Evolutionary conservation across 1,284 basidiomycete species (phyloP).

Genomic region (Cutaneotrichosporon sp.): DNA sequence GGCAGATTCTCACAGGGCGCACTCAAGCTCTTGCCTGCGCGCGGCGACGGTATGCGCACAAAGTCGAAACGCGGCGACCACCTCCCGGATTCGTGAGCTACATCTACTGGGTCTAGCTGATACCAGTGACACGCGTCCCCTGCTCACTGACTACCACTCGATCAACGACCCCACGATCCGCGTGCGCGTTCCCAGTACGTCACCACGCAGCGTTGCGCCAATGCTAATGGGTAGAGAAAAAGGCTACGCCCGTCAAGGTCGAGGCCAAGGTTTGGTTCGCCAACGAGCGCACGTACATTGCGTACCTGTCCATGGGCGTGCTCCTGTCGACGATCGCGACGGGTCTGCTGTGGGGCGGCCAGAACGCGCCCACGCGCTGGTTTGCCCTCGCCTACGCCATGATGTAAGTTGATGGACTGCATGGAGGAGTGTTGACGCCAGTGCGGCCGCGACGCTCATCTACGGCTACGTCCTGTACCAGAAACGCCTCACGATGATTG

Average conservation of each 20-base stretch:
- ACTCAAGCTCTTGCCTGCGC: slow-evolving; percentile 35
- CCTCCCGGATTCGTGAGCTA: slow-evolving; percentile 43
- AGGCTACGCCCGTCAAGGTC: slow-evolving; percentile 81
- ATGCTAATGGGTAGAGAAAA: slow-evolving; percentile 57
- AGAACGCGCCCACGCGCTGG: slow-evolving; percentile 63
- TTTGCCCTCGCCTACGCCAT: slow-evolving; percentile 82
- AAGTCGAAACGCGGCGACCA: slow-evolving; percentile 45
- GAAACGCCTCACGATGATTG: slow-evolving; percentile 83
- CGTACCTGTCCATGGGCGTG: slow-evolving; percentile 81
- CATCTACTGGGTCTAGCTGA: background rate
- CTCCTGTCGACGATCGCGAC: slow-evolving; percentile 79
- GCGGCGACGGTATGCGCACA: slow-evolving; percentile 31
- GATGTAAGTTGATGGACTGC: slow-evolving; percentile 51
- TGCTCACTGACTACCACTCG: slow-evolving; percentile 43
- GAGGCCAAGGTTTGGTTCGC: slow-evolving; percentile 99
- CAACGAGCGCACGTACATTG: slow-evolving; percentile 93
- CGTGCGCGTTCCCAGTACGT: slow-evolving; percentile 40
- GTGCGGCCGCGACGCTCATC: slow-evolving; percentile 49
- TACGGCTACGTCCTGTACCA: slow-evolving; percentile 89
- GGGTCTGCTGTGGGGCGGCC: slow-evolving; percentile 56
- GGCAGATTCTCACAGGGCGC: slow-evolving; percentile 44
- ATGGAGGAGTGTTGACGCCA: slow-evolving; percentile 12
- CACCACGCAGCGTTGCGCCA: background rate
- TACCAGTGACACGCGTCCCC: slow-evolving; percentile 24
- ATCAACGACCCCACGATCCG: slow-evolving; percentile 40